Evolutionary conservation across 805 yeast genomes (phyloP).

Genomic region (Candida hungchunana): DNA sequence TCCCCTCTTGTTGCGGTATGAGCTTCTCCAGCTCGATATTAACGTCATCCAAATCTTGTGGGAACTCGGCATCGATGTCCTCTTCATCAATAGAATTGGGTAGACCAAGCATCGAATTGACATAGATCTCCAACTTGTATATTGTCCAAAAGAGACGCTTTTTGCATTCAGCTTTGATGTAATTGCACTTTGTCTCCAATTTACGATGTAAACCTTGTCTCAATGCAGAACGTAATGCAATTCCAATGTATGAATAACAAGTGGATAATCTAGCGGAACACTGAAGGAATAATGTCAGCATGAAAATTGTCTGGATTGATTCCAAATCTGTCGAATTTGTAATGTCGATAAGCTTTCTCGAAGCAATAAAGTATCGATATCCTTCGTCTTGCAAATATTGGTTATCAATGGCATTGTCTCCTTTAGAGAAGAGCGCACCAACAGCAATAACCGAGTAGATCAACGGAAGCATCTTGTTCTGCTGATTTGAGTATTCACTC

Average conservation of each 20-base stretch:
- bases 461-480: constrained; percentile 75
- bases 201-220: constrained; percentile 81
- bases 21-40: constrained; percentile 39
- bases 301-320: constrained; percentile 80
- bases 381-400: constrained; percentile 56
- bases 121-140: constrained; percentile 85
- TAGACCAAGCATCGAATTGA: constrained; percentile 82
- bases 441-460: constrained; percentile 83
- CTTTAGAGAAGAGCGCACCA: constrained; percentile 67
- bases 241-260: constrained; percentile 87
- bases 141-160: constrained; percentile 86
- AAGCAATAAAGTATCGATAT: constrained; percentile 79
- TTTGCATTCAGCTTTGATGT: constrained; percentile 79
- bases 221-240: constrained; percentile 79
- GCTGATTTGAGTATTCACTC: constrained; percentile 66
- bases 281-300: constrained; percentile 82
- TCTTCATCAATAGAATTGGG: constrained; percentile 74
- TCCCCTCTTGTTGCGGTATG: constrained; percentile 31
- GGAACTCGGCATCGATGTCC: constrained; percentile 84
- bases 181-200: constrained; percentile 41
- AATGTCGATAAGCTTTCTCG: constrained; percentile 78
- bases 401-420: constrained; percentile 28
- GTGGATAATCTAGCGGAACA: constrained; percentile 87
- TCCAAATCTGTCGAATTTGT: constrained; percentile 80
- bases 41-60: constrained; percentile 81